Conservation (phyloP, 2,329 filamentous ascomycete genomes). For the Exophiala xenobiotica region DNA sequence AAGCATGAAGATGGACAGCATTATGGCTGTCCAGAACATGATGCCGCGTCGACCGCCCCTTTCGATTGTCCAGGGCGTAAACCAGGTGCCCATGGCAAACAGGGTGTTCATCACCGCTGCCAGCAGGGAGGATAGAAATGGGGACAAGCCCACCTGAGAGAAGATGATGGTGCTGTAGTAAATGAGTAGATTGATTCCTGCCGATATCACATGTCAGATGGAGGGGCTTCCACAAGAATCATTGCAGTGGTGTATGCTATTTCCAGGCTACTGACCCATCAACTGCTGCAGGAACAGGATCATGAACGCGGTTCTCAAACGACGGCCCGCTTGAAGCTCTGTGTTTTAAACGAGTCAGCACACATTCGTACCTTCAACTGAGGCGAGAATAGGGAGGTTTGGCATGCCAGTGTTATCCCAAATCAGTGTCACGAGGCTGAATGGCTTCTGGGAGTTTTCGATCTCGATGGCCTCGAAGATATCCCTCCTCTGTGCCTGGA, state of each 20-base stretch:
- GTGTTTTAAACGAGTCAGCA: too few relatives aligned
- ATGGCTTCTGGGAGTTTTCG: too few relatives aligned
- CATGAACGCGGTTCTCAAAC: constrained; percentile 6
- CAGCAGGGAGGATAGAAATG: constrained; percentile 47
- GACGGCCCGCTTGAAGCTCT: constrained; percentile 15
- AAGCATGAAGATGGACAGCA: constrained; percentile 67
- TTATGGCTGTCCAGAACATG: constrained; percentile 70
- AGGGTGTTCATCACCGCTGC: constrained; percentile 55
- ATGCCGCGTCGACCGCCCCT: constrained; percentile 61
- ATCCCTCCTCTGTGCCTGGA: too few relatives aligned
- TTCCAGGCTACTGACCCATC: too few relatives aligned
- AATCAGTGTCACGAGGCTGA: constrained; percentile 58
- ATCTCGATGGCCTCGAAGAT: too few relatives aligned
- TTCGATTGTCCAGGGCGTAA: constrained; percentile 53
- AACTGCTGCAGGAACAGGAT: too few relatives aligned
- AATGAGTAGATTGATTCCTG: constrained; percentile 58
- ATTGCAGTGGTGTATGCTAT: too few relatives aligned
- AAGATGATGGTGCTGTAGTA: constrained; percentile 48
- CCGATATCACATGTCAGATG: too few relatives aligned
- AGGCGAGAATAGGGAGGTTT: too few relatives aligned
- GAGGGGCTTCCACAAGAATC: too few relatives aligned
- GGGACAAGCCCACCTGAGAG: constrained; percentile 42
- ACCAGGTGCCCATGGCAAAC: constrained; percentile 53
- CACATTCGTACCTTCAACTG: too few relatives aligned
- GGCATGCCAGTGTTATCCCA: too few relatives aligned